Evolutionary conservation across 495 filamentous ascomycete genomes (phyloP).

Genomic region (Hypoxylon fragiforme): DNA sequence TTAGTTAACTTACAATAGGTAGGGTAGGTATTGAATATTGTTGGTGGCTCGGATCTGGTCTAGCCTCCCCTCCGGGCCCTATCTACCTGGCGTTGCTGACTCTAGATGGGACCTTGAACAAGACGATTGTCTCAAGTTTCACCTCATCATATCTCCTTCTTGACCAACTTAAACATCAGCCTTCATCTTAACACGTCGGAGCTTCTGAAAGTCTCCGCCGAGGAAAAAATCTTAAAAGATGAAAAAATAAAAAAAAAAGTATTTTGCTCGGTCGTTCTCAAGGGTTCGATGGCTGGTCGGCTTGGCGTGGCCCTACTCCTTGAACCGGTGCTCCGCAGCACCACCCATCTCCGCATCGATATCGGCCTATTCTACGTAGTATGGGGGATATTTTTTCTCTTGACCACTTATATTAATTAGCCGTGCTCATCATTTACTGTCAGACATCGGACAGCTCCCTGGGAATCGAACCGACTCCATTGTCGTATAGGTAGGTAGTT

Average conservation of each 20-base stretch:
- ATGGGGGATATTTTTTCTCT: constrained; percentile 26
- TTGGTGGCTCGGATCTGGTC: constrained; percentile 16
- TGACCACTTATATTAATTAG: constrained; percentile 29
- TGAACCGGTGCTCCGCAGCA: constrained; percentile 33
- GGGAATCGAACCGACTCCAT: constrained; percentile 39
- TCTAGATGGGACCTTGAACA: constrained; percentile 16
- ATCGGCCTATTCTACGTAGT: constrained; percentile 30
- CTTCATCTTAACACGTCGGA: neutral
- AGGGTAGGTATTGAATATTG: constrained; percentile 12
- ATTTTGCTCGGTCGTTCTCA: constrained; percentile 26
- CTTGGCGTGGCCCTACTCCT: constrained; percentile 32
- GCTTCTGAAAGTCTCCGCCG: neutral
- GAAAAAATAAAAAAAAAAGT: neutral
- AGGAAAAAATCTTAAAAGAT: neutral
- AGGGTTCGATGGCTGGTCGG: constrained; percentile 28
- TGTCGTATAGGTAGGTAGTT: constrained; percentile 14
- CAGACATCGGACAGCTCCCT: constrained; percentile 15
- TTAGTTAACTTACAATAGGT: neutral
- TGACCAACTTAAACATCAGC: neutral
- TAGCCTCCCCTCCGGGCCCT: constrained; percentile 13
- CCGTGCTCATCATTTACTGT: constrained; percentile 26
- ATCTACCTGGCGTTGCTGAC: constrained; percentile 2
- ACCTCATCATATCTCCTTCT: neutral
- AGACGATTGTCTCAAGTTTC: constrained; percentile 3
- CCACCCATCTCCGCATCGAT: constrained; percentile 36